phyloP scores from a whole-genome alignment of 1,139 yeast species.

The Candida tetrigidarum region DNA sequence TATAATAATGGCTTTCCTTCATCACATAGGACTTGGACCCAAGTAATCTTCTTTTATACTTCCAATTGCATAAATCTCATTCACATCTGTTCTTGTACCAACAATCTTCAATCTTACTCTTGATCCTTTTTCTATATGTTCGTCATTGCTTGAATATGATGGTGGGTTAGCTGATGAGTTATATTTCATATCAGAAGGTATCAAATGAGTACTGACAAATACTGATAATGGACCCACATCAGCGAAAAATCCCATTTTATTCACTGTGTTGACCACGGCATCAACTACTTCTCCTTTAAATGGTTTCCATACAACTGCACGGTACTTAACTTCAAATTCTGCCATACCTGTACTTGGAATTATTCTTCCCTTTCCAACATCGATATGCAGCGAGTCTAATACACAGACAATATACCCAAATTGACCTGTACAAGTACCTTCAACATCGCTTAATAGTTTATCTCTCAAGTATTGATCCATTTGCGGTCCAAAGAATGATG shows the following conservation, averaged over 20 bases:
- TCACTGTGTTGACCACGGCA: constrained; percentile 92
- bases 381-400: constrained; percentile 91
- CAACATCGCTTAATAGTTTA: constrained; percentile 91
- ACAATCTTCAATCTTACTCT: constrained; percentile 93
- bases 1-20: background rate
- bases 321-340: constrained; percentile 92
- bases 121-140: constrained; percentile 91
- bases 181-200: constrained; percentile 92
- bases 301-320: constrained; percentile 99
- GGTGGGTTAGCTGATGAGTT: constrained; percentile 98
- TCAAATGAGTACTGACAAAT: constrained; percentile 91
- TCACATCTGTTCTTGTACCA: constrained; percentile 97
- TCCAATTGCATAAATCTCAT: constrained; percentile 96
- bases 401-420: constrained; percentile 98
- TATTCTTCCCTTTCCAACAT: constrained; percentile 93
- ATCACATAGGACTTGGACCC: constrained; percentile 69
- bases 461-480: constrained; percentile 93
- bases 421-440: constrained; percentile 99
- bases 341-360: constrained; percentile 93
- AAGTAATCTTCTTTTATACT: constrained; percentile 96
- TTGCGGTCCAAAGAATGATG: constrained; percentile 96
- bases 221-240: constrained; percentile 98
- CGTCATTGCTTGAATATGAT: constrained; percentile 96
- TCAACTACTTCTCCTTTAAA: constrained; percentile 99
- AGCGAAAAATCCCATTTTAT: constrained; percentile 96